Conservation (phyloP, 2,329 filamentous ascomycete species). For the Fusarium tuaranense region DNA sequence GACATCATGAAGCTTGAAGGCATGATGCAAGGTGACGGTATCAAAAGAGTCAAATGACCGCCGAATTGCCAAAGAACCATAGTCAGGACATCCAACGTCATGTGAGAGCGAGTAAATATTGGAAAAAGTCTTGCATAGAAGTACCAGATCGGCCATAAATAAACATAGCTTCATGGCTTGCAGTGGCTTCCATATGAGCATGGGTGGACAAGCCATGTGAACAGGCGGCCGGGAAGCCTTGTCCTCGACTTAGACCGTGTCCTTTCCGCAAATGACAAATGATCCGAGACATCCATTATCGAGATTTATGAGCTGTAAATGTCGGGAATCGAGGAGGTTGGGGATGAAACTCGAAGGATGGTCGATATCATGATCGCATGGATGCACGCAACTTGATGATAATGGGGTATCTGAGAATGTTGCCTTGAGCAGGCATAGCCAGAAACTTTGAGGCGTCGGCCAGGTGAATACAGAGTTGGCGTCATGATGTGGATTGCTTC, state of each 20-base stretch:
- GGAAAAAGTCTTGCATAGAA: neutral
- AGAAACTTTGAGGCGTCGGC: neutral
- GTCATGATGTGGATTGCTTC: neutral
- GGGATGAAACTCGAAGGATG: slow-evolving; percentile 11
- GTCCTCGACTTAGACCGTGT: slow-evolving; percentile 9
- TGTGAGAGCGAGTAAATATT: neutral
- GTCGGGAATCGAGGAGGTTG: slow-evolving; percentile 19
- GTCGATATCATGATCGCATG: neutral
- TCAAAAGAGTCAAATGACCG: neutral
- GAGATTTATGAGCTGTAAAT: neutral
- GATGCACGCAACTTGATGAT: neutral
- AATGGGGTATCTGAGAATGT: neutral
- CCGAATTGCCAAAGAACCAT: neutral
- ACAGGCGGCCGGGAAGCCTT: neutral
- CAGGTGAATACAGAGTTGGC: neutral
- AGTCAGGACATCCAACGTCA: neutral
- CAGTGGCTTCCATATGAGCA: slow-evolving; percentile 14
- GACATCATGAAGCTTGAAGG: slow-evolving; percentile 6
- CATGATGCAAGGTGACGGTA: slow-evolving; percentile 3
- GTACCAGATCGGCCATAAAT: neutral
- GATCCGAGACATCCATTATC: neutral
- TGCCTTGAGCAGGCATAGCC: neutral
- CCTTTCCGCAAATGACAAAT: neutral
- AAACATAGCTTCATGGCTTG: slow-evolving; percentile 24
- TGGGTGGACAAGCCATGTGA: neutral